phyloP scores from a whole-genome alignment of 345 rosid species.

The Eucalyptus polybractea region DNA sequence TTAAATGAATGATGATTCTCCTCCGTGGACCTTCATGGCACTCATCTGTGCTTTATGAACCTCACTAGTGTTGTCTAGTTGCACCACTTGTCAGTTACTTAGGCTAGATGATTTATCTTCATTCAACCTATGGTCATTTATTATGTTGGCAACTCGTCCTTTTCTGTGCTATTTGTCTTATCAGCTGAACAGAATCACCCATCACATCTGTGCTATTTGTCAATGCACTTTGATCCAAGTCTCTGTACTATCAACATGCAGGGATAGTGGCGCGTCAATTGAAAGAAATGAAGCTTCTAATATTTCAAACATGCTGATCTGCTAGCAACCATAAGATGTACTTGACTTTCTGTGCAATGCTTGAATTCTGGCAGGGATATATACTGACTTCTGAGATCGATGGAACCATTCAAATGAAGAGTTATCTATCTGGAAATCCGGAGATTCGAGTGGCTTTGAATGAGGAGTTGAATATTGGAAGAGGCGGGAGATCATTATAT shows the following conservation, averaged over 20 bases:
- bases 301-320: not conserved
- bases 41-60: not conserved
- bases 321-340: not conserved
- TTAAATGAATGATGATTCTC: not conserved
- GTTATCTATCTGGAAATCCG: conserved; percentile 91
- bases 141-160: not conserved
- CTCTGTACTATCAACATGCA: not conserved
- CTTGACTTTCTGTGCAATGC: not conserved
- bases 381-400: conserved; percentile 96
- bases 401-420: conserved; percentile 99
- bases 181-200: not conserved
- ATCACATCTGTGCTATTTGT: not conserved
- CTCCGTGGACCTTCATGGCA: not conserved
- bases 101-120: not conserved
- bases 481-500: conserved; percentile 64
- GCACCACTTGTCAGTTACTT: not conserved
- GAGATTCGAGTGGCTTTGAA: conserved; percentile 96
- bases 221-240: not conserved
- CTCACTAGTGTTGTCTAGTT: not conserved
- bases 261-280: not conserved
- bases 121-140: not conserved
- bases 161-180: not conserved
- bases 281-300: not conserved
- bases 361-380: conserved; percentile 54
- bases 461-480: conserved; percentile 83